Percentiles rank a stretch among this genome's conserved stretches.
Conservation (phyloP, 192 early-diverging fungal genomes). For the Coemansia sp. region DNA sequence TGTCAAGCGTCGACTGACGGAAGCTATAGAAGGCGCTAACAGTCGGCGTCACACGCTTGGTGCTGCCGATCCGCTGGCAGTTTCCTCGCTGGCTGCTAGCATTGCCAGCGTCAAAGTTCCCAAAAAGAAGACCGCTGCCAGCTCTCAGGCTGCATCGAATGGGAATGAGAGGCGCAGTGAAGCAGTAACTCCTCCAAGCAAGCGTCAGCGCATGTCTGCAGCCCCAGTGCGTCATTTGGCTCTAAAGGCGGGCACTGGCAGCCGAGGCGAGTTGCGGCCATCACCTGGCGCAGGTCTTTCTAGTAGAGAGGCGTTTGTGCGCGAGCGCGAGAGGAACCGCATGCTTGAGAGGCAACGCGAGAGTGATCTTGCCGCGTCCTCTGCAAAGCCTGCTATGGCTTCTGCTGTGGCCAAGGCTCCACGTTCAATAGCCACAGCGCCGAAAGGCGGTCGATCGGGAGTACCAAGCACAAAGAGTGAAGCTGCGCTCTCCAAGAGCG, state of each 20-base stretch:
- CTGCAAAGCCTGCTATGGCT: not conserved
- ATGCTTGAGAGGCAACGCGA: constrained; percentile 11
- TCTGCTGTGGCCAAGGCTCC: not conserved
- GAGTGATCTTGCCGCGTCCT: not conserved
- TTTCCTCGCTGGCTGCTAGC: constrained; percentile 7
- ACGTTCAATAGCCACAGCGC: not conserved
- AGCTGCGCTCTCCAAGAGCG: not conserved
- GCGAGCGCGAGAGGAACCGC: constrained; percentile 46
- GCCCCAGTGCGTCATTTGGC: not conserved
- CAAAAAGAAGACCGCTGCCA: constrained; percentile 24
- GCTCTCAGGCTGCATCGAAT: not conserved
- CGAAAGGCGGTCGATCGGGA: not conserved
- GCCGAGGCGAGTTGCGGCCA: not conserved
- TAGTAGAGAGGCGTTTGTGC: constrained; percentile 35
- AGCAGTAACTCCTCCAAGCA: not conserved
- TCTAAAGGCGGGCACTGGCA: not conserved
- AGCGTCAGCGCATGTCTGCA: constrained; percentile 4
- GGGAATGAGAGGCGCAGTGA: constrained; percentile 14
- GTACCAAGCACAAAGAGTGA: not conserved
- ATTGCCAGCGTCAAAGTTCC: constrained; percentile 34
- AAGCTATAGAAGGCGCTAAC: constrained; percentile 1
- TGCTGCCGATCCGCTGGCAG: not conserved
- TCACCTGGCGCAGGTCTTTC: not conserved
- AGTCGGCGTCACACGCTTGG: not conserved
- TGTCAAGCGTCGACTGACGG: constrained; percentile 19